Evolutionary conservation across 139 green algal species (phyloP).

Genomic region (Yamagishiella unicocca): DNA sequence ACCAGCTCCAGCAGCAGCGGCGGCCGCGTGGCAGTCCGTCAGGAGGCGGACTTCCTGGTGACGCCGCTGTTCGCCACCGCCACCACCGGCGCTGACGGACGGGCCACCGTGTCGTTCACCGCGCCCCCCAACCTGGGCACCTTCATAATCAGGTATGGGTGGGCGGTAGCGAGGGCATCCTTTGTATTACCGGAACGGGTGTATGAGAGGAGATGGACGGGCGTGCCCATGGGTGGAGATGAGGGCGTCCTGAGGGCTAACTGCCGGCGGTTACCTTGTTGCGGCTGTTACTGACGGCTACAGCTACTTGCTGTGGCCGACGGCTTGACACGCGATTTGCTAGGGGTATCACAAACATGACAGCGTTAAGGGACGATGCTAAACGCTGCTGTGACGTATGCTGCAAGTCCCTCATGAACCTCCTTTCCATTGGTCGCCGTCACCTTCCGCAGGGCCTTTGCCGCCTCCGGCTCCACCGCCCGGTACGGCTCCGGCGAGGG

Average conservation of each 20-base stretch:
- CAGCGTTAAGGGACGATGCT: too few species aligned
- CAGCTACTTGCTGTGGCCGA: too few species aligned
- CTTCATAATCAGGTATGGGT: constrained; percentile 48
- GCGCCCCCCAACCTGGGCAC: constrained; percentile 65
- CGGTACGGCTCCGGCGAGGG: constrained; percentile 65
- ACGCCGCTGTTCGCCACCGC: constrained; percentile 55
- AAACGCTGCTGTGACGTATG: too few species aligned
- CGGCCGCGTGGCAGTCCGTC: neutral
- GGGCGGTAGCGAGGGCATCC: neutral
- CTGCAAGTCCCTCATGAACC: too few species aligned
- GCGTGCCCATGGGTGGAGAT: too few species aligned
- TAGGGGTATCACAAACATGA: neutral
- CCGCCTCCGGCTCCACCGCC: neutral
- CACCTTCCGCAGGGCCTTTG: constrained; percentile 51
- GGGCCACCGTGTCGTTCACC: constrained; percentile 34
- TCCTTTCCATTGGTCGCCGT: too few species aligned
- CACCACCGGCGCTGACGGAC: constrained; percentile 39
- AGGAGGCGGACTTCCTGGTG: constrained; percentile 41
- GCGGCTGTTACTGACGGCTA: constrained; percentile 13
- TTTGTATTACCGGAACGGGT: too few species aligned
- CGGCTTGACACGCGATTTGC: neutral
- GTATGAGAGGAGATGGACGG: too few species aligned
- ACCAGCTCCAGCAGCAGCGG: neutral
- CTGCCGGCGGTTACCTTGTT: neutral
- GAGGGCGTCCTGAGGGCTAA: too few species aligned